Evolutionary conservation across 768 basidiomycete genomes (phyloP).

Genomic region (Mycena olivaceomarginata): DNA sequence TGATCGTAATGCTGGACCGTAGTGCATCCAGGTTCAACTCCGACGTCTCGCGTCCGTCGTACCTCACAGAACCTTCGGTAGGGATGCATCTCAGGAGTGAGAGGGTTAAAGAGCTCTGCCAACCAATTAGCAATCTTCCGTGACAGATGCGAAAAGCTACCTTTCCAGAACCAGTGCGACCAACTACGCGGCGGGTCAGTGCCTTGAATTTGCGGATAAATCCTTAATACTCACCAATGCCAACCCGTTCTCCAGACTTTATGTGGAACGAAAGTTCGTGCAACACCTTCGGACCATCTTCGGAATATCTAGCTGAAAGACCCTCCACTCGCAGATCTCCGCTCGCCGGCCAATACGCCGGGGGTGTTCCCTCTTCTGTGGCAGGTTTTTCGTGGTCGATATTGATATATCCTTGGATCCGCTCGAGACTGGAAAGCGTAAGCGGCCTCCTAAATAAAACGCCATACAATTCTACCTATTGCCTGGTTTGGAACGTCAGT

Average conservation of each 20-base stretch:
- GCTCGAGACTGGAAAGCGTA: constrained; percentile 33
- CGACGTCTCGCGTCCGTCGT: constrained; percentile 64
- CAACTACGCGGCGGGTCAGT: constrained; percentile 41
- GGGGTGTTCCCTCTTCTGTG: constrained; percentile 57
- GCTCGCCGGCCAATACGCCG: constrained; percentile 70
- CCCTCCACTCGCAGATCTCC: constrained; percentile 65
- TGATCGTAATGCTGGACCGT: constrained; percentile 67
- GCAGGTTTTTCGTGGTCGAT: constrained; percentile 64
- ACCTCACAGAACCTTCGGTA: constrained; percentile 53
- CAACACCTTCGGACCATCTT: constrained; percentile 36
- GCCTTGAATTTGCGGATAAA: constrained; percentile 27
- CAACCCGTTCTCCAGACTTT: constrained; percentile 67
- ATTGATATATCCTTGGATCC: constrained; percentile 55
- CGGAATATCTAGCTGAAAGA: constrained; percentile 62
- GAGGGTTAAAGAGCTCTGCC: constrained; percentile 73
- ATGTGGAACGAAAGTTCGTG: constrained; percentile 58
- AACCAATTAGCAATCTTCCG: neutral
- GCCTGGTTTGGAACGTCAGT: constrained; percentile 52
- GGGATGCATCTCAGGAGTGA: constrained; percentile 69
- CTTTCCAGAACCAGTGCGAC: constrained; percentile 50
- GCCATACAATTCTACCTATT: neutral
- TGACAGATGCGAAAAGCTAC: constrained; percentile 30
- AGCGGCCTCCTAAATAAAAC: constrained; percentile 33
- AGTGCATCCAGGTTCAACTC: constrained; percentile 66
- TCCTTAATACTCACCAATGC: constrained; percentile 56